These are phyloP conservation scores for Kwoniella shandongensis DNA, from an alignment of 768 basidiomycete species.

Conservation along the genomic window DNA sequence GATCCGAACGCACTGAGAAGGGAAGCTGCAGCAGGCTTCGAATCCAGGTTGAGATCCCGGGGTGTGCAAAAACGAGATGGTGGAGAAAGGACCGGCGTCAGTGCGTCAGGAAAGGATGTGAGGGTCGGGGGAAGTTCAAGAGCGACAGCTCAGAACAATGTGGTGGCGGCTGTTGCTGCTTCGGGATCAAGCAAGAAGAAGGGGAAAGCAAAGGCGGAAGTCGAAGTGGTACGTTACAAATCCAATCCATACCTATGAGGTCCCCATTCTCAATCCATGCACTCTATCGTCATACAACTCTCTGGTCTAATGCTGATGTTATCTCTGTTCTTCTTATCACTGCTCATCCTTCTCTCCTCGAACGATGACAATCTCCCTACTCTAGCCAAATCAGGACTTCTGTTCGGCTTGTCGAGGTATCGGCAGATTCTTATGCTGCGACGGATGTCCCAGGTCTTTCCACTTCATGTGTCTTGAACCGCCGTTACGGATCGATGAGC, in stretches of 20 bases:
- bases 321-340: too few species aligned
- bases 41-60: conserved; percentile 23
- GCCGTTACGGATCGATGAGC: conserved; percentile 82
- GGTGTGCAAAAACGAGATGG: conserved; percentile 17
- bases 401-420: conserved; percentile 57
- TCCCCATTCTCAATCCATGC: too few species aligned
- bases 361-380: neutral
- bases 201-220: conserved; percentile 24
- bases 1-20: conserved; percentile 34
- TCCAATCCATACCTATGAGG: too few species aligned
- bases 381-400: conserved; percentile 57
- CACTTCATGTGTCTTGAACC: conserved; percentile 97
- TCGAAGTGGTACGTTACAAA: conserved; percentile 20
- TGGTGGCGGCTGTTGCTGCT: neutral
- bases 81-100: conserved; percentile 35
- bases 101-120: conserved; percentile 41
- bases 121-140: conserved; percentile 33
- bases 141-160: conserved; percentile 15
- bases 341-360: neutral
- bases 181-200: conserved; percentile 25
- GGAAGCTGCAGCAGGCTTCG: conserved; percentile 40
- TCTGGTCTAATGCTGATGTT: neutral
- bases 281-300: too few species aligned
- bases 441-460: conserved; percentile 92
- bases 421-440: conserved; percentile 91